Base-by-base conservation (phyloP, 2,329 filamentous ascomycete species). In the Colletotrichum nymphaeae region DNA sequence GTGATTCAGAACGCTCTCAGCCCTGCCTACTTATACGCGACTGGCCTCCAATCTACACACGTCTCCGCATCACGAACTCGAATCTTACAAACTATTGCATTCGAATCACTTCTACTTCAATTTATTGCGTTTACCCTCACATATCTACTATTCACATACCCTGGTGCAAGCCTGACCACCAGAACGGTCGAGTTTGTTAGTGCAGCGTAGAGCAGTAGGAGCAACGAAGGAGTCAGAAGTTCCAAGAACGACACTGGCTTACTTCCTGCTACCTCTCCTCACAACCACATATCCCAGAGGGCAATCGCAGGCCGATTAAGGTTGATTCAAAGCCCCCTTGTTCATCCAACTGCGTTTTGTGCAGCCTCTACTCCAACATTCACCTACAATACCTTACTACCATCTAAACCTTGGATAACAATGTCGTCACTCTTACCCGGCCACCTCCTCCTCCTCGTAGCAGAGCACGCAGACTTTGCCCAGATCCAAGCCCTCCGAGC, bases 391-490 rank as follows among this genome's bases (percentile, higher is more conserved):
- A 22, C 32, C 26, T 14, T 6, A 55, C n/a, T n/a, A 5, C 11
- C 11, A 24, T 57, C 37, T 49, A 8, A 22, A 53, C 63, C 9
- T 72, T 63, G 65, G 58, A 72, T 53, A 72, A 72, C 6, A 32
- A 73, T 73, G 70, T 73, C 42, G 9, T 49, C 67, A 22, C 60
- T 73, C 35, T 32, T 70, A 59, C 67, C 70, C n/a, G 67, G 42
- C 42, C 59, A 73, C 19, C 60, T 70, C 8, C 70, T 73, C 4
- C 70, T 73, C n/a, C 67, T 73, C 12, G 46, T 73, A 19, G 72
- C 69, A 5, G 62, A 72, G 57, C 63, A 55, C 14, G 63, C 68
- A 11, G 63, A 64, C 63, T 74, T 67, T 37, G 37, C 72, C 11
- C 57, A 59, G 35, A 70, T 73, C 3, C 69, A 74, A 32, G 63